Evolutionary conservation across 176 grass and related monocot species (phyloP).

Genomic region (Melocanna baccifera): DNA sequence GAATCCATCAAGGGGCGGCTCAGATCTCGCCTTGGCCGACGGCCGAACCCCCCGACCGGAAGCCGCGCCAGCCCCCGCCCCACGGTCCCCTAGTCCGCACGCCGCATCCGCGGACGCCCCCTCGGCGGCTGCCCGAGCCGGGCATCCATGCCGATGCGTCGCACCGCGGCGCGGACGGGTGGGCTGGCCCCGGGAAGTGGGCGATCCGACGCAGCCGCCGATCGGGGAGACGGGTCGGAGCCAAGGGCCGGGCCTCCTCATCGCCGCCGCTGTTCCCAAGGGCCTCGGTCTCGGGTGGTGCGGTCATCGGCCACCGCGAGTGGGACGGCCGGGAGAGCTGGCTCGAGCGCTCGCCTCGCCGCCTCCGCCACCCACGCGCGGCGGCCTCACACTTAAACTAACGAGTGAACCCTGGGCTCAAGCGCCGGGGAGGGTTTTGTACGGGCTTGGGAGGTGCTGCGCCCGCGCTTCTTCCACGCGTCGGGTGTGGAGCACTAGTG

Average conservation of each 20-base stretch:
- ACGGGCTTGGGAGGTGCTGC: background rate
- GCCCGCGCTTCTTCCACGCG: background rate
- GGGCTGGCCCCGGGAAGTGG: background rate
- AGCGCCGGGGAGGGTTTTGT: slow-evolving; percentile 10
- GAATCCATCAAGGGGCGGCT: background rate
- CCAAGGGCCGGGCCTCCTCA: slow-evolving; percentile 34
- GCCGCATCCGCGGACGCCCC: background rate
- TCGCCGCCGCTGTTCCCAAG: background rate
- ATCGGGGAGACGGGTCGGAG: background rate
- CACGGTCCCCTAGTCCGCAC: background rate
- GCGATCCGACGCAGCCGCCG: background rate
- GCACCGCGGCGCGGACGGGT: background rate
- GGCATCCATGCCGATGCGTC: background rate
- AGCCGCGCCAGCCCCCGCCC: background rate
- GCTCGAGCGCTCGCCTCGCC: background rate
- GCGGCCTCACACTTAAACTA: slow-evolving; percentile 28
- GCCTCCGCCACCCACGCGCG: background rate
- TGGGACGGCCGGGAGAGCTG: background rate
- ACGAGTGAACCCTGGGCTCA: background rate
- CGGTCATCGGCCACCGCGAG: background rate
- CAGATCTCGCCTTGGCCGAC: slow-evolving; percentile 23
- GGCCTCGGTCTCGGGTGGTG: slow-evolving; percentile 13
- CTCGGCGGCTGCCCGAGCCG: background rate
- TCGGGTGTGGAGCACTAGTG: background rate
- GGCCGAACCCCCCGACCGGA: background rate